Percentiles rank a stretch among this genome's conserved stretches.
Conservation (phyloP, 352 stramenopile genomes). For the Phytopythium sindhum region DNA sequence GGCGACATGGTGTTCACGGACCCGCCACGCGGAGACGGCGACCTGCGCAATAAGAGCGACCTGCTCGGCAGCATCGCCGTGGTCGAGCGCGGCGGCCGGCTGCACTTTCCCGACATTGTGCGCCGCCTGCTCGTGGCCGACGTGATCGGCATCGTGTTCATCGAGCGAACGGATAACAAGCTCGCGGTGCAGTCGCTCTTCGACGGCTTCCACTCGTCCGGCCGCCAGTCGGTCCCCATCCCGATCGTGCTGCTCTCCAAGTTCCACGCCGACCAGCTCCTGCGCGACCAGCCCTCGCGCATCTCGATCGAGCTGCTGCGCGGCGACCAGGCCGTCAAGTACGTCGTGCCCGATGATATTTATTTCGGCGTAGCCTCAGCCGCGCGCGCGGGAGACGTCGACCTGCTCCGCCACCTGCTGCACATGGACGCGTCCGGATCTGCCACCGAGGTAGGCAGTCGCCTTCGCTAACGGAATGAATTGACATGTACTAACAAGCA, state of each 20-base stretch:
- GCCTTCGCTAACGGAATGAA: neutral
- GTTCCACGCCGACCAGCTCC: constrained; percentile 70
- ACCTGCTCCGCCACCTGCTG: constrained; percentile 68
- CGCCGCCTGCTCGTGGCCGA: constrained; percentile 59
- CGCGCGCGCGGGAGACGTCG: constrained; percentile 66
- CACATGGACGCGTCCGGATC: constrained; percentile 61
- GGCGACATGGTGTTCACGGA: constrained; percentile 56
- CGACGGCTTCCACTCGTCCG: constrained; percentile 85
- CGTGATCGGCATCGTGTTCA: constrained; percentile 71
- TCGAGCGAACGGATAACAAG: constrained; percentile 59
- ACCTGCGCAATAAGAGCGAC: constrained; percentile 55
- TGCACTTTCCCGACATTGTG: constrained; percentile 86
- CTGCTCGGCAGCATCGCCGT: constrained; percentile 68
- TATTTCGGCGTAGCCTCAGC: constrained; percentile 73
- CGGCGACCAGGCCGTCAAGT: constrained; percentile 61
- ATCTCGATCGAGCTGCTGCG: constrained; percentile 72
- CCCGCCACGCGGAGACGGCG: constrained; percentile 61
- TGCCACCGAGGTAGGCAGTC: constrained; percentile 47
- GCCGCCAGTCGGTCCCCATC: constrained; percentile 64
- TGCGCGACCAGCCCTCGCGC: constrained; percentile 45
- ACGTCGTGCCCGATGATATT: constrained; percentile 66
- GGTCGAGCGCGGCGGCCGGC: constrained; percentile 69
- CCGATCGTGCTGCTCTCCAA: constrained; percentile 79
- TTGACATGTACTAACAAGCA: neutral
- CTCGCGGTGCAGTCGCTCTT: constrained; percentile 72